A percentile compares a stretch with the other conserved stretches of the same genome.
phyloP scores from a whole-genome alignment of 225 moss, liverwort and hornwort species.

The Ulota crispa region DNA sequence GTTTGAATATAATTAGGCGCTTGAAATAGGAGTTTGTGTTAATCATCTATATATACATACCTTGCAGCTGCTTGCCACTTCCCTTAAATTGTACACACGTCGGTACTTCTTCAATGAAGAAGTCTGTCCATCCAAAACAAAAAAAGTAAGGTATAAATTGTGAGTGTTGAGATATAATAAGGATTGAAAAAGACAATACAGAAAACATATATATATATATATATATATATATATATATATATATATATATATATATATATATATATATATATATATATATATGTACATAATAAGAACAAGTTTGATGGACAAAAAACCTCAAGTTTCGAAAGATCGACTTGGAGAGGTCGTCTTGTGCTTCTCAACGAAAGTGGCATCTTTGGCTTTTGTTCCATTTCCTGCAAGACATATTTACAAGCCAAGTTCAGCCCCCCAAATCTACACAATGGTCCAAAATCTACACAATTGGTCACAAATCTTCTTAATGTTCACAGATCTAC shows the following conservation, averaged over 20 bases:
- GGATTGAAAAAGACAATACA: too few relatives aligned
- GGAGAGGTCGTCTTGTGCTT: slow-evolving; percentile 77
- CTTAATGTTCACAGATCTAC: too few relatives aligned
- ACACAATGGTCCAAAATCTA: too few relatives aligned
- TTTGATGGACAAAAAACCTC: slow-evolving; percentile 53
- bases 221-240: too few relatives aligned
- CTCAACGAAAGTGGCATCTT: slow-evolving; percentile 76
- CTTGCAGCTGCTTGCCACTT: slow-evolving; percentile 94
- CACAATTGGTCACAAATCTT: too few relatives aligned
- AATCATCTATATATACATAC: slow-evolving; percentile 27
- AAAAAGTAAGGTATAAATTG: not conserved
- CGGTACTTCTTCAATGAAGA: slow-evolving; percentile 92
- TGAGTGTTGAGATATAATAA: not conserved
- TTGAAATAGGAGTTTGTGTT: too few relatives aligned
- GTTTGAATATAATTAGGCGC: too few relatives aligned
- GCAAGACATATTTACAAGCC: not conserved
- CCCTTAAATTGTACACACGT: slow-evolving; percentile 92
- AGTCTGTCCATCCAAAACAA: slow-evolving; percentile 53
- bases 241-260: too few relatives aligned
- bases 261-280: too few relatives aligned
- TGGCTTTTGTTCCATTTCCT: slow-evolving; percentile 82
- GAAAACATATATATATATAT: too few relatives aligned
- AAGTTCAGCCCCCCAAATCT: too few relatives aligned
- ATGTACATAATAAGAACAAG: too few relatives aligned
- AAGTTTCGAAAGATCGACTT: slow-evolving; percentile 93